Base-by-base conservation (phyloP, 2,329 filamentous ascomycete species). In the Paracorniculantispora psalliotae region DNA sequence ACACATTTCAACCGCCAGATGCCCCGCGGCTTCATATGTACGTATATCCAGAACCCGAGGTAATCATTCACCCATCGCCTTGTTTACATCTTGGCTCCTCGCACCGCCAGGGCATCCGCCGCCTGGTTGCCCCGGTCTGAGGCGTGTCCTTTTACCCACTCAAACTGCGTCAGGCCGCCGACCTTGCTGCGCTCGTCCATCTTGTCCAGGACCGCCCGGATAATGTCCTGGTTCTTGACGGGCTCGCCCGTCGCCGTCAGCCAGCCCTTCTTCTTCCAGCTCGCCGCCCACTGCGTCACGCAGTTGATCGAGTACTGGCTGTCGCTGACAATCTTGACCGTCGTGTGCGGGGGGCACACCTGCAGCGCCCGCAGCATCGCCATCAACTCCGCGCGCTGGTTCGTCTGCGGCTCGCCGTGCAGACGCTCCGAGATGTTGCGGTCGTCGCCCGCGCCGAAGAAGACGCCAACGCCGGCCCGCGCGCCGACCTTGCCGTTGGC, bases 321-420 rank as follows among this genome's bases (percentile, higher is more conserved):
- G 74, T 99, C 94, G n/a, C 87, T 92, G 69, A 87, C 82, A 64
- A 99, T 96, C 59, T 86, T 81, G 13, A 96, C 82, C 61, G 85
- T 79, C 59, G 89, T 81, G 60, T 87, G 79, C 17, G 82, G 74
- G 0, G 90, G 87, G 2, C 87, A 85, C 48, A 88, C 83, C 67
- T 97, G 86, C 23, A 97, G 79, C 0, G 92, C 92, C 59, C 92
- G 88, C 30, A 90, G 79, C 63, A 97, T 88, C 8, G 92, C 94
- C 25, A 90, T 92, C 60, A 99, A 79, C 75, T 99, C 94, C n/a
- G 93, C 94, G 3, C 94, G 89, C 72, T 97, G 91, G 71, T 99
- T 99, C 1, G 94, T 97, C 74, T 97, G 94, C 10, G 81, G 79
- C 17, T 81, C 78, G 53, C 91, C 91, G 54, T 80, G 74, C 2